A percentile compares a stretch with the other conserved stretches of the same genome.
Conservation (phyloP, 306 rosid genomes). For the Quercus dentata region DNA sequence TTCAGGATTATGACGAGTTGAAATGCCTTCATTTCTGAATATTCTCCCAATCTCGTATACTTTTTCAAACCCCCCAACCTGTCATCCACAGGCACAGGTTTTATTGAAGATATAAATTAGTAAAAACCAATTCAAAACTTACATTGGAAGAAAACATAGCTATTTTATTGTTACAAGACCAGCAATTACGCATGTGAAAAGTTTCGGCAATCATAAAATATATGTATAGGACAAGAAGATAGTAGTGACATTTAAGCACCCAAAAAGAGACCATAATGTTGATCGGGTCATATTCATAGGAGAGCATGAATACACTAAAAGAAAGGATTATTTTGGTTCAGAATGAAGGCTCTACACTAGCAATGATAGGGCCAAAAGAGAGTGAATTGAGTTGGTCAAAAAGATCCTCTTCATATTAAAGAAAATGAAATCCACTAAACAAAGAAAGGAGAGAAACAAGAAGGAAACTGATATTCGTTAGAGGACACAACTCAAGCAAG, state of each 20-base stretch:
- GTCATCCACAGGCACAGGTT: conserved; percentile 25
- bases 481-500: not conserved
- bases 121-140: conserved; percentile 15
- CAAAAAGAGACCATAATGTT: not conserved
- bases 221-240: not conserved
- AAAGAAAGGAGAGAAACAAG: not conserved
- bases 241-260: not conserved
- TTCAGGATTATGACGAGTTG: conserved; percentile 98
- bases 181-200: not conserved
- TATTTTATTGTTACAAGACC: not conserved
- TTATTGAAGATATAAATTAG: conserved; percentile 6
- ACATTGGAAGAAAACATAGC: not conserved
- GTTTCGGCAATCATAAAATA: not conserved
- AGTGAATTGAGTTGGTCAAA: not conserved
- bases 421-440: not conserved
- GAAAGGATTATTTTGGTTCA: not conserved
- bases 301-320: not conserved
- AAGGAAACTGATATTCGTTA: not conserved
- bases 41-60: conserved; percentile 96
- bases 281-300: not conserved
- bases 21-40: conserved; percentile 96
- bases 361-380: not conserved
- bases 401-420: not conserved
- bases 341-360: not conserved
- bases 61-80: conserved; percentile 98